A percentile compares a stretch with the other conserved stretches of the same genome.
These are phyloP conservation scores for Lachancea sp. DNA, from an alignment of 805 yeast genomes.

Conservation along the genomic window DNA sequence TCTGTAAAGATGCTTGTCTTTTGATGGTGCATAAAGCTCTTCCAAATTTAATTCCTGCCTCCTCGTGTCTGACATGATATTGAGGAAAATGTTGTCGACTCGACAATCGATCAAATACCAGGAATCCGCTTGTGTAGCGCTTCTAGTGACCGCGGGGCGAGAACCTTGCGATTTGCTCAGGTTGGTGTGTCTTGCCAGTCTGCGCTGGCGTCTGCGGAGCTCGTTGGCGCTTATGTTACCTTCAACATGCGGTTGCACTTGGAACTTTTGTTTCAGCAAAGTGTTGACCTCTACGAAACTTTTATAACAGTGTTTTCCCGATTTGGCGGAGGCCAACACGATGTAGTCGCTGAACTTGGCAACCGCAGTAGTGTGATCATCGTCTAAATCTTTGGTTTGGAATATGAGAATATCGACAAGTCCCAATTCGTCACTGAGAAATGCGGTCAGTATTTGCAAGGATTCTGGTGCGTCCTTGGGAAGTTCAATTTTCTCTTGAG, in stretches of 20 bases:
- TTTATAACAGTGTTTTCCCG: conserved; percentile 66
- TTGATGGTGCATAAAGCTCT: conserved; percentile 49
- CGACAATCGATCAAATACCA: conserved; percentile 80
- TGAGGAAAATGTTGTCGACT: conserved; percentile 58
- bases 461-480: conserved; percentile 56
- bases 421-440: conserved; percentile 57
- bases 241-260: conserved; percentile 50
- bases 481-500: conserved; percentile 44
- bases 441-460: conserved; percentile 31
- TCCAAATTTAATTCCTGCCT: conserved; percentile 67
- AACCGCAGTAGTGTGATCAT: conserved; percentile 34
- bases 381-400: conserved; percentile 48
- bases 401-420: conserved; percentile 54
- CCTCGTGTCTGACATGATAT: conserved; percentile 65
- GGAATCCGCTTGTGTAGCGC: conserved; percentile 57
- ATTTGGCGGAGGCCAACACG: conserved; percentile 69
- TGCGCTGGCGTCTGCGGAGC: conserved; percentile 43
- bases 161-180: conserved; percentile 47
- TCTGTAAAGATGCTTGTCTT: conserved; percentile 29
- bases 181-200: conserved; percentile 48
- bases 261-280: conserved; percentile 48
- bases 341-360: conserved; percentile 37
- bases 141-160: conserved; percentile 46
- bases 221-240: conserved; percentile 62
- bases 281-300: conserved; percentile 56